Conservation (phyloP, 352 stramenopile species). For the Pythium aristosporum region DNA sequence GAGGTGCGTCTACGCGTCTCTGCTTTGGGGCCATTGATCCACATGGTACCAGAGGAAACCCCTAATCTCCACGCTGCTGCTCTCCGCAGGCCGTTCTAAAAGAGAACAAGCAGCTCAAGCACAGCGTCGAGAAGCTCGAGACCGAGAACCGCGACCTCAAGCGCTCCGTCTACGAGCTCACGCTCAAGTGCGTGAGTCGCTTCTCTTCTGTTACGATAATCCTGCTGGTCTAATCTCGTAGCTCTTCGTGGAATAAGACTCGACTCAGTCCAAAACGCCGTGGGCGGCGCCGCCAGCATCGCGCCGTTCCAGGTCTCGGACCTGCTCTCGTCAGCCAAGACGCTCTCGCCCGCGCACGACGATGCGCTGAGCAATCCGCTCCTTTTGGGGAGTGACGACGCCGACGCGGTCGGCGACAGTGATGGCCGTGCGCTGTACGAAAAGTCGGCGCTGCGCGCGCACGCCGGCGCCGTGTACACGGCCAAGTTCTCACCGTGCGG, state of each 20-base stretch:
- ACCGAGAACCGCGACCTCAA: slow-evolving; percentile 89
- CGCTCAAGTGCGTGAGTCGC: slow-evolving; percentile 59
- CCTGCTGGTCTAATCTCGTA: background rate
- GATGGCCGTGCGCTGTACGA: slow-evolving; percentile 72
- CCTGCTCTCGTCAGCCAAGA: slow-evolving; percentile 49
- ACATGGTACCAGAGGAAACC: background rate
- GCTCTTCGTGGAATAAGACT: slow-evolving; percentile 37
- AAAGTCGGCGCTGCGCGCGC: slow-evolving; percentile 81
- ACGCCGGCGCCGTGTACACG: slow-evolving; percentile 82
- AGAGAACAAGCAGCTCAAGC: slow-evolving; percentile 86
- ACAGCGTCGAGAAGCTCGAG: slow-evolving; percentile 81
- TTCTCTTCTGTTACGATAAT: background rate
- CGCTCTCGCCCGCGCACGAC: slow-evolving; percentile 33
- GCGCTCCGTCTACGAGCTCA: slow-evolving; percentile 89
- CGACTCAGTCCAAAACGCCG: slow-evolving; percentile 55
- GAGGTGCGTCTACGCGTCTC: slow-evolving; percentile 41
- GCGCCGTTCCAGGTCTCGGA: slow-evolving; percentile 76
- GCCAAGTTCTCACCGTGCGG: slow-evolving; percentile 68
- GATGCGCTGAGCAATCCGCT: slow-evolving; percentile 33
- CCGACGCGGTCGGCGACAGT: slow-evolving; percentile 59
- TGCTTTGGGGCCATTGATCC: background rate
- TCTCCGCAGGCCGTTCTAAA: slow-evolving; percentile 61
- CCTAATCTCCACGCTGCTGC: background rate
- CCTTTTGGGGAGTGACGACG: slow-evolving; percentile 49
- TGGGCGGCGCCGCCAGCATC: slow-evolving; percentile 14